Base-by-base conservation (phyloP, 1,284 basidiomycete genomes). In the Pholiota adiposa region DNA sequence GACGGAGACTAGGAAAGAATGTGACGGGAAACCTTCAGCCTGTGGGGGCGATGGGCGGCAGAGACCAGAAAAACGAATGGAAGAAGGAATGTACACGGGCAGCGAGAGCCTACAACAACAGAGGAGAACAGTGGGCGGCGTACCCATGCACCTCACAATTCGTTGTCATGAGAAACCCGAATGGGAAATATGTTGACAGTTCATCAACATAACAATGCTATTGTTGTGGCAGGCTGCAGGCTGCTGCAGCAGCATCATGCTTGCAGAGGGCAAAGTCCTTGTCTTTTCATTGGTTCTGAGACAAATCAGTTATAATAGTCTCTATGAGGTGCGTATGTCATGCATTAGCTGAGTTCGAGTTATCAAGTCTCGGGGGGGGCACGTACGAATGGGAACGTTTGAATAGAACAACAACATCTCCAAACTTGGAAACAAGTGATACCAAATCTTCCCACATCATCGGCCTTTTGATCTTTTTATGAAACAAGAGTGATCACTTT, bases 1-100 rank as follows among this genome's bases (percentile, higher is more conserved):
- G 53, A 55, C 55, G 23, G 59, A 41, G 44, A 49, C 33, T 21
- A 23, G 6, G 19, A 59, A 60, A 40, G 54, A 56, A 52, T 52
- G 49, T 56, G 38, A 29, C 23, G 34, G 11, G 40, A 31, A 50
- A 50, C 34, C 38, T 43, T n/a, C 19, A 16, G 36, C 12, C 23
- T 46, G 25, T 7, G 29, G 18, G 40, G 21, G 25, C 12, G 54
- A 29, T 43, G 46, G 25, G 33, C 23, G 34, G 34, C 21, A 11
- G 50, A 40, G 34, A 27, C 21, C 25, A 29, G 33, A 27, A 40
- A 56, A 27, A 50, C 27, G 41, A 34, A 56, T 34, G 46, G 34
- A 54, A 54, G 41, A 54, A 25, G 19, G 41, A 54, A 46, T 19
- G 31, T 34, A 48, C 44, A 40, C 7, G 34, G 54, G 33, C 19